Evolutionary conservation across 148 eudicot genomes (phyloP), one percentile per base, ranked within the genome.

Genomic region (Hydrangea macrophylla): DNA sequence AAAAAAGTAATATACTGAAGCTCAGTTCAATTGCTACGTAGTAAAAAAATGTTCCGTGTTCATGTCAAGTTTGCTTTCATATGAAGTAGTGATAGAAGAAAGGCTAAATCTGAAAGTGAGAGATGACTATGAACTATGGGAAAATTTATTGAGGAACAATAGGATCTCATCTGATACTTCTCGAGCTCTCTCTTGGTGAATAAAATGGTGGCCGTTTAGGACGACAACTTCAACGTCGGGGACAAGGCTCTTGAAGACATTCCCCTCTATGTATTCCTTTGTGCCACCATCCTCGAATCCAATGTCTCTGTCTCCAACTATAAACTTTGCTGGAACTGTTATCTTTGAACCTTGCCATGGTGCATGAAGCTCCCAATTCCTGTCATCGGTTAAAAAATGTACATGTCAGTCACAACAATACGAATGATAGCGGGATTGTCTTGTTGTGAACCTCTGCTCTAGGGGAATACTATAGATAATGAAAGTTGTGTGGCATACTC

Each of bases 321-420:
- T 81, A 42, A 83, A 57, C 70, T 86, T 81, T 42, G 83, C 73
- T 24, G 83, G 90, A 61, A 86, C 80, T 23, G 77, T 72, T 50
- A 86, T 74, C 62, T 72, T 78, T 15, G 83, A 72, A 37, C 82
- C 90, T 40, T 83, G 81, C 82, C 87, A 82, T 44, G 90, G 78
- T 33, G 83, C 80, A 0, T 78, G 76, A 27, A 86, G 70, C 78
- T 83, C 85, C 87, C 85, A 81, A 61, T 81, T 83, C 73, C 86
- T 82, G 76, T 53, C 35, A 53, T 57, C 17, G 17, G 18, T 42
- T 42, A 18, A 42, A 3, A 42, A 42, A n/a, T 0, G n/a, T n/a
- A n/a, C n/a, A n/a, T n/a, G n/a, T n/a, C n/a, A n/a, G n/a, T n/a
- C n/a, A n/a, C n/a, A n/a, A n/a, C n/a, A n/a, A n/a, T n/a, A n/a